Base-by-base conservation (phyloP, 1,139 yeast species). In the Pneumocystis murina region DNA sequence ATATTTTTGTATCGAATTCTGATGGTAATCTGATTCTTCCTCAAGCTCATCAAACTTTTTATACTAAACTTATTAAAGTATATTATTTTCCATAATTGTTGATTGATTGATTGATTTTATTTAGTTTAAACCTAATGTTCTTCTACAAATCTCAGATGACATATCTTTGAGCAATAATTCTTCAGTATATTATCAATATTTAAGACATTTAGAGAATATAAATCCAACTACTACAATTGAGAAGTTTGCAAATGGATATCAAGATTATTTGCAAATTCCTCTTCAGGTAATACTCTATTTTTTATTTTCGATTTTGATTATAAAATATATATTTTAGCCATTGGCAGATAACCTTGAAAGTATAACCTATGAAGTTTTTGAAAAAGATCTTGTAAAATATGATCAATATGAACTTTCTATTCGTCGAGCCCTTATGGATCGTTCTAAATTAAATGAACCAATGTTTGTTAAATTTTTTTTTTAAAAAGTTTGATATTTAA, bases 371-470 rank as follows among this genome's bases (percentile, higher is more conserved):
- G 79, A 79, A 38, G 79, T 80, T 3, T 89, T 90, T 72, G 95
- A 87, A 71, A 75, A 78, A 61, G 97, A 90, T 72, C 70, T 72
- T 0, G 76, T 77, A 63, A 90, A 90, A 72, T 90, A 90, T 71
- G 76, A 78, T 6, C 79, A 79, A 67, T 90, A 90, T 71, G 84
- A 80, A 61, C 72, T 76, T 54, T 96, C 97, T 0, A 82, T 88
- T 2, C 76, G 75, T 41, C 73, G 78, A 63, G 92, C 95, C 0
- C 67, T 87, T 10, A 67, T 70, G n/a, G 82, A 80, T 65, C 64
- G 67, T 72, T 20, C 61, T 17, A 60, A 61, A 35, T 48, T 16
- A 10, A 55, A 39, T 14, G 38, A 57, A 30, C 62, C 58, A 24
- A 60, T 24, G 39, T 41, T 48, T 48, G 33, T 48, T 48, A 14